Evolutionary conservation across 2,329 filamentous ascomycete genomes (phyloP).

Genomic region (Xylariaceae sp.): DNA sequence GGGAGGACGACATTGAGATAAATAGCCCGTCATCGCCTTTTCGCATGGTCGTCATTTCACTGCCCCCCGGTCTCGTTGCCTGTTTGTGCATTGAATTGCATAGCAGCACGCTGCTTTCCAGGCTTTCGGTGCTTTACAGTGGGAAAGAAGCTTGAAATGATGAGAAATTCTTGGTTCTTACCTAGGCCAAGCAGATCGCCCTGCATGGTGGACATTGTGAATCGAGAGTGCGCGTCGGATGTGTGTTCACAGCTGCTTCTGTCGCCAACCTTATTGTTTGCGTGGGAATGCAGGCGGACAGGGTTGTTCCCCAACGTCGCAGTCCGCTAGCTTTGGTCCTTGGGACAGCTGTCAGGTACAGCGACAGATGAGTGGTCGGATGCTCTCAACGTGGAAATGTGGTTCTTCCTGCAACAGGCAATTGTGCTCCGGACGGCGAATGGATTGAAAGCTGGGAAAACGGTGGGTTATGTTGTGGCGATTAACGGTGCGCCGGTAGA

Average conservation of each 20-base stretch:
- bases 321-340: constrained; percentile 6
- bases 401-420: not conserved
- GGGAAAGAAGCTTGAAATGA: not conserved
- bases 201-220: constrained; percentile 17
- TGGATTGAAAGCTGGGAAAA: too few relatives aligned
- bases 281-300: constrained; percentile 7
- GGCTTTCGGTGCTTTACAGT: too few relatives aligned
- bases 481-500: too few relatives aligned
- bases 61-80: too few relatives aligned
- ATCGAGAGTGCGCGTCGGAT: too few relatives aligned
- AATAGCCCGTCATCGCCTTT: too few relatives aligned
- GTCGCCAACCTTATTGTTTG: constrained; percentile 12
- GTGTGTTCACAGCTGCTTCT: constrained; percentile 11
- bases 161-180: constrained; percentile 13
- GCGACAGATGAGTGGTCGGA: constrained; percentile 9
- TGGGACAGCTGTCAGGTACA: constrained; percentile 2
- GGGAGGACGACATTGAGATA: too few relatives aligned
- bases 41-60: too few relatives aligned
- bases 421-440: too few relatives aligned
- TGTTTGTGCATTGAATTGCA: too few relatives aligned
- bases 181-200: constrained; percentile 22
- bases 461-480: too few relatives aligned
- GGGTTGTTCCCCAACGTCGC: constrained; percentile 12
- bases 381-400: constrained; percentile 1
- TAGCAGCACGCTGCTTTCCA: too few relatives aligned